Percentiles rank a stretch among this genome's conserved stretches.
These are phyloP conservation scores for Teratosphaeria nubilosa DNA, from an alignment of 2,329 filamentous ascomycete genomes.

Conservation along the genomic window DNA sequence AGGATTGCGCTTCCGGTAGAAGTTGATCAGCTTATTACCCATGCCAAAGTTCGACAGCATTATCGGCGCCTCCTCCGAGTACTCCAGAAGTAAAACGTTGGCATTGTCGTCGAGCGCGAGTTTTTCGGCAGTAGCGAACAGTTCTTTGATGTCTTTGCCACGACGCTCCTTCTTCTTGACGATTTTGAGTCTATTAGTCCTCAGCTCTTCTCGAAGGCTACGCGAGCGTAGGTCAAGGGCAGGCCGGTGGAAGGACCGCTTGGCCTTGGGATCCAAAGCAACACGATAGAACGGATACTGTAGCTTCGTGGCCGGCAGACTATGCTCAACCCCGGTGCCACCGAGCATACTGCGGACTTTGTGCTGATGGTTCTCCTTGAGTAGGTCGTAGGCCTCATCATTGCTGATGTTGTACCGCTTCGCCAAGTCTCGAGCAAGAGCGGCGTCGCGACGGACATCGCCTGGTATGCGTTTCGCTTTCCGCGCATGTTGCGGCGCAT, in stretches of 20 bases:
- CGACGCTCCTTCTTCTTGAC: slow-evolving; percentile 76
- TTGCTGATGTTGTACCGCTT: slow-evolving; percentile 93
- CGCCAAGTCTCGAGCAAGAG: slow-evolving; percentile 60
- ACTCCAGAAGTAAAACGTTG: slow-evolving; percentile 78
- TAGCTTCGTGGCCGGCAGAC: slow-evolving; percentile 78
- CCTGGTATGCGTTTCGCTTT: slow-evolving; percentile 32
- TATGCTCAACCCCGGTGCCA: slow-evolving; percentile 88
- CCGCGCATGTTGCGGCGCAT: slow-evolving; percentile 55
- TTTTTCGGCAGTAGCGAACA: slow-evolving; percentile 72
- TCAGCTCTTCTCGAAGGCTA: slow-evolving; percentile 53
- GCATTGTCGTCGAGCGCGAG: slow-evolving; percentile 78
- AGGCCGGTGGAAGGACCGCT: slow-evolving; percentile 78
- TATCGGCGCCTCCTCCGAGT: slow-evolving; percentile 85
- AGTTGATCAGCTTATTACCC: slow-evolving; percentile 93
- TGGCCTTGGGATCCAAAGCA: slow-evolving; percentile 59
- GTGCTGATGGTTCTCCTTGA: slow-evolving; percentile 94
- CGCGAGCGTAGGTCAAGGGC: slow-evolving; percentile 56
- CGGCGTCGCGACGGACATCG: slow-evolving; percentile 57
- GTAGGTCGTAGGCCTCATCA: slow-evolving; percentile 85
- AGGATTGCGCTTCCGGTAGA: slow-evolving; percentile 75
- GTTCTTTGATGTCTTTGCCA: slow-evolving; percentile 64
- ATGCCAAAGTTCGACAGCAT: slow-evolving; percentile 95
- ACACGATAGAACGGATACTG: slow-evolving; percentile 96
- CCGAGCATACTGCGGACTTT: slow-evolving; percentile 89
- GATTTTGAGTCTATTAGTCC: slow-evolving; percentile 60